Base-by-base conservation (phyloP, 345 rosid genomes). In the Schrenkiella parvula region DNA sequence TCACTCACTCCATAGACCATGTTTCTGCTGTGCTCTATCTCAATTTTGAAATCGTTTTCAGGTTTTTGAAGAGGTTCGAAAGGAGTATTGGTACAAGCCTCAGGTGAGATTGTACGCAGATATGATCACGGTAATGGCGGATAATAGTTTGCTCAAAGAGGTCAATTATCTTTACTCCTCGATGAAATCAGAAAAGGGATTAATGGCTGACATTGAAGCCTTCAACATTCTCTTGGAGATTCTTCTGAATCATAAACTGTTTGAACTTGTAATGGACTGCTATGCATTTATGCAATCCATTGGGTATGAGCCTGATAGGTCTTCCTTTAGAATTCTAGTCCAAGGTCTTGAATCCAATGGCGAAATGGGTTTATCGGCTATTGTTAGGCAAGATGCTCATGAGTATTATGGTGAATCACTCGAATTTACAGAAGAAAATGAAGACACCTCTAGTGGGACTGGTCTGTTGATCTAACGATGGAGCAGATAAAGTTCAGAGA, bases 81-180 rank as follows among this genome's bases (percentile, higher is more conserved):
- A 68, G 60, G 97, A 91, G 83, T 52, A 74, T 44, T 89, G 96
- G 96, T 89, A 87, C 70, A 86, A 83, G 79, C 87, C 93, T 25
- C 87, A 80, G 65, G 81, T 85, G n/a, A 68, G 79, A 15, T 29
- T 81, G 26, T 86, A 89, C 66, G 72, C 86, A 44, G 89, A 91
- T 37, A 83, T 87, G 80, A 77, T 87, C 50, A 18, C 73, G 19
- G 86, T 73, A 6, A 72, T 91, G 66, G 88, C 85, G 66, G 71
- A 78, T 55, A 78, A 84, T 64, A 86, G 79, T 37, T 79, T 85
- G 77, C 17, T 83, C 3, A 82, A 85, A 37, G 78, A 85, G 54
- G 83, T 84, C 46, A 64, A 68, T 22, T 60, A 78, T 77, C 73
- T 89, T 65, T 82, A 80, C 73, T 48, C 55, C 0, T 73, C 62